These are phyloP conservation scores for Colletotrichum spaethianum DNA, from an alignment of 2,329 filamentous ascomycete species.

Conservation along the genomic window DNA sequence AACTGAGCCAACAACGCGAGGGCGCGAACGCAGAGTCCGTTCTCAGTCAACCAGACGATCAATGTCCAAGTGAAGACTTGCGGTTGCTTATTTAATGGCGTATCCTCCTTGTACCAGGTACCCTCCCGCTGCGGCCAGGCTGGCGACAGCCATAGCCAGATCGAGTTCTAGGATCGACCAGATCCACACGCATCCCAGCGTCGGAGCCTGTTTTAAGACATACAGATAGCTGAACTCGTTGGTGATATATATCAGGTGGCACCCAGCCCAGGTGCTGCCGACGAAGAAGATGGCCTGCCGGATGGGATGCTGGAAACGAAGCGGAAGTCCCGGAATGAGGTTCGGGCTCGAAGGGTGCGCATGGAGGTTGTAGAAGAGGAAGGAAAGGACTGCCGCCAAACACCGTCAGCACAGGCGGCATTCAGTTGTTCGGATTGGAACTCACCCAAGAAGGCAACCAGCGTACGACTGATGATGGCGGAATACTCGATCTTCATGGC, in stretches of 20 bases:
- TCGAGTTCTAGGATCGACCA: conserved; percentile 93
- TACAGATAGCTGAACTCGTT: conserved; percentile 87
- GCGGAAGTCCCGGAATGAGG: conserved; percentile 65
- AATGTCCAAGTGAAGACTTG: conserved; percentile 30
- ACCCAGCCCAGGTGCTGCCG: conserved; percentile 74
- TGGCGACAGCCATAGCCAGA: conserved; percentile 73
- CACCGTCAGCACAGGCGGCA: neutral
- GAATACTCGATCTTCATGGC: conserved; percentile 75
- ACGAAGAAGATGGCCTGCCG: conserved; percentile 75
- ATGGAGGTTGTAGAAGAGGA: conserved; percentile 71
- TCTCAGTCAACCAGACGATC: conserved; percentile 21
- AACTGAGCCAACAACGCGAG: conserved; percentile 23
- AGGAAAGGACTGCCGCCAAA: conserved; percentile 62
- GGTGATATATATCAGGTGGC: conserved; percentile 85
- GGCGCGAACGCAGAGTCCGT: conserved; percentile 20
- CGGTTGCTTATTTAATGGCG: conserved; percentile 51
- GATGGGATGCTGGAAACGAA: conserved; percentile 60
- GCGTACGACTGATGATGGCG: conserved; percentile 66
- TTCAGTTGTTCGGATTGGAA: neutral
- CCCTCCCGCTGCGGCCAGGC: conserved; percentile 59
- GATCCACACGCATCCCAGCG: conserved; percentile 90
- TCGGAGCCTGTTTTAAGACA: conserved; percentile 93
- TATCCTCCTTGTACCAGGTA: conserved; percentile 68
- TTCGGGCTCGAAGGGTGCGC: conserved; percentile 63
- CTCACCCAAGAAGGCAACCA: conserved; percentile 67